Base-by-base conservation (phyloP, 306 rosid genomes). In the Cercis canadensis region DNA sequence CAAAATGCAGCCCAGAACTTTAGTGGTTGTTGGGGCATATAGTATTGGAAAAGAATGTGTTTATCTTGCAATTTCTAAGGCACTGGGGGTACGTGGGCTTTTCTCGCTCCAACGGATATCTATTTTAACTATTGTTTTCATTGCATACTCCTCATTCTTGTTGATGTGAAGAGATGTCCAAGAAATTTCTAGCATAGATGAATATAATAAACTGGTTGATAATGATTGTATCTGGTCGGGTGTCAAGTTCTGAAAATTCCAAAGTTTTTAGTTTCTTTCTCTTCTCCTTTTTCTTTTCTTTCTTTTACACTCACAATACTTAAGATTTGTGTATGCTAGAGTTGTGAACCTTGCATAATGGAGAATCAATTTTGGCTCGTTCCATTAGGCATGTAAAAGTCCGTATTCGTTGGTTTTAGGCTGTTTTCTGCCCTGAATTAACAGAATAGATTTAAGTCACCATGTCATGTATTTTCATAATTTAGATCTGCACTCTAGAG, bases 1-100 rank as follows among this genome's bases (percentile, higher is more conserved):
- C 59, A 81, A 84, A 78, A 49, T 17, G 32, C 76, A 78, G 57
- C 86, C 81, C 36, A 81, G 67, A 70, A 78, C 86, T 70, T 75
- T 84, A 66, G 81, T 84, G 56, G 86, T 81, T 71, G 88, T 81
- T 70, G 88, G 88, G 62, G 88, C 88, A 29, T 84, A 84, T 24
- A 84, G 88, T 53, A 84, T 84, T 84, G 88, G 88, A 58, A 84
- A 84, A 78, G 88, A 84, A 71, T 74, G 86, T 75, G 88, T 84
- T 62, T 84, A 84, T 78, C 81, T 78, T 66, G 75, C 64, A 55
- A 84, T 84, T 75, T 81, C 88, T 4, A 78, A 78, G 72, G 80
- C 74, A 21, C 82, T 84, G 3, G 76, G 79, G 81, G 88, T 81
- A 74, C 36, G 64, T 66, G 21, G 24, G 6, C 0, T 56, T 11